Percentiles rank a stretch among this genome's conserved stretches.
Evolutionary conservation across 1,139 yeast species (phyloP).

Genomic region (Spathaspora sp.): DNA sequence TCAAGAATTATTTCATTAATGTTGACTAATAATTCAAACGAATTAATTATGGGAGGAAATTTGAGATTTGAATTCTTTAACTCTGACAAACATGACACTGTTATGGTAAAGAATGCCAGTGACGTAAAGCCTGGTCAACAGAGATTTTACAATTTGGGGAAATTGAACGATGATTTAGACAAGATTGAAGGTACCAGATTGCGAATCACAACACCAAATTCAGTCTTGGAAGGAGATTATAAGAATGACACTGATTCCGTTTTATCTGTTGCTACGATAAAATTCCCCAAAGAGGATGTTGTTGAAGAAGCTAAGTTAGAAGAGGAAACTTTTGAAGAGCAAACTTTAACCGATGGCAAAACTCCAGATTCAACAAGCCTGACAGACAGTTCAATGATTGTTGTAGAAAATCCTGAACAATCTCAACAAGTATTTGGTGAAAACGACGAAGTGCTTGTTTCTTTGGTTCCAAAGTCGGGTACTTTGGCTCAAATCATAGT

Average conservation of each 20-base stretch:
- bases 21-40: slow-evolving; percentile 27
- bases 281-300: background rate
- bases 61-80: slow-evolving; percentile 27
- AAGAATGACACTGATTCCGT: slow-evolving; percentile 12
- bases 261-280: slow-evolving; percentile 6
- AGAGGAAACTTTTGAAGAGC: background rate
- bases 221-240: slow-evolving; percentile 27
- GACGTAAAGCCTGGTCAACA: slow-evolving; percentile 29
- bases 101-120: slow-evolving; percentile 28
- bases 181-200: slow-evolving; percentile 19
- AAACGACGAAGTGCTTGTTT: slow-evolving; percentile 19
- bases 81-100: slow-evolving; percentile 14
- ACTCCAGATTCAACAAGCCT: background rate
- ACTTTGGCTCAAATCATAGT: slow-evolving; percentile 33
- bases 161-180: slow-evolving; percentile 17
- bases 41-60: slow-evolving; percentile 29
- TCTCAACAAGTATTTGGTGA: slow-evolving; percentile 1
- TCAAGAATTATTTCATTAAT: slow-evolving; percentile 27
- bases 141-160: slow-evolving; percentile 30
- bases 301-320: background rate
- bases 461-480: slow-evolving; percentile 31
- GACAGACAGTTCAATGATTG: slow-evolving; percentile 1
- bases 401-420: slow-evolving; percentile 1
- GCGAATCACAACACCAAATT: slow-evolving; percentile 20
- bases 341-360: background rate